Base-by-base conservation (phyloP, 768 basidiomycete species). In the Rhodosporidiobolus sp. region DNA sequence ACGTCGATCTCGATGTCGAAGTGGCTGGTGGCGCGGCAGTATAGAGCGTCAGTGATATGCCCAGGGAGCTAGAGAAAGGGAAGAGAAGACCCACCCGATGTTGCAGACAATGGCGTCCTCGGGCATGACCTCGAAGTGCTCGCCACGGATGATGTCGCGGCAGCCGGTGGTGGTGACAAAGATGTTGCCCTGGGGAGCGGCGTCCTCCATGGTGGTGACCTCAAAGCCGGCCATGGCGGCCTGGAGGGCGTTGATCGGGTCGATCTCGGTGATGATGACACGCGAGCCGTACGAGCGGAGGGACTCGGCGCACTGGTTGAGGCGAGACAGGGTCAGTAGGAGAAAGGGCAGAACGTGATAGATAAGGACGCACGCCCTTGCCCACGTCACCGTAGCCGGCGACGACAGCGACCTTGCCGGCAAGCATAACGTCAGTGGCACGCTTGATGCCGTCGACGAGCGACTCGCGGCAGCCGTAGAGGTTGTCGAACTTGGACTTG, bases 381-480 rank as follows among this genome's bases (percentile, higher is more conserved):
- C 96, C 96, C 77, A 99, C 96, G 80, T 99, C 96, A 84, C 96
- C 96, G 82, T 89, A 99, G 68, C 96, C 96, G 77, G 96, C 96
- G 77, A 99, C 96, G 76, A 98, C 92, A 64, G 94, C 94, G 76
- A 99, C 94, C 85, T 99, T 99, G 64, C 95, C 96, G 77, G 96
- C 96, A 82, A 99, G 88, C 96, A 99, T 99, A 82, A 99, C 92
- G 82, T 99, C 96, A 75, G 96, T 99, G 70, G 96, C 96, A 80
- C 96, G 94, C 88, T 99, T 99, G 85, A 99, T 97, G 78, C 96
- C 96, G 81, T 99, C 96, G 72, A 99, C 96, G 74, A 99, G 91
- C 45, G 96, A 99, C 83, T 99, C 96, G 80, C 96, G 92, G 85
- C 96, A 99, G 73, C 96, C 96, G 82, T 99, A 99, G 84, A 92